Conservation (phyloP, 768 basidiomycete genomes). For the Lactifluus pinguis region DNA sequence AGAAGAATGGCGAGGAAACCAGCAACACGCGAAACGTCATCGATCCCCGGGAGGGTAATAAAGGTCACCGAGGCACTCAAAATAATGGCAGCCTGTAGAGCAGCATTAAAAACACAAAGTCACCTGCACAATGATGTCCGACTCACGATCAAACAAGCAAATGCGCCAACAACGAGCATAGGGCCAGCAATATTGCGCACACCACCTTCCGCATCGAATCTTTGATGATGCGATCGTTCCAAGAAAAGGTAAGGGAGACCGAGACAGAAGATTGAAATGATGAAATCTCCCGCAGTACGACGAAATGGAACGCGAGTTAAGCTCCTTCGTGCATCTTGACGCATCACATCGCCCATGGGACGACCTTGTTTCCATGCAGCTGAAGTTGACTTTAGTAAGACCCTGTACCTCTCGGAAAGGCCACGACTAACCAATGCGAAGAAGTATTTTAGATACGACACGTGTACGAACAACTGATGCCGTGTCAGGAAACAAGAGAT, state of each 20-base stretch:
- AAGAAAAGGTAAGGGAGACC: slow-evolving; percentile 75
- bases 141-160: slow-evolving; percentile 29
- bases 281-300: slow-evolving; percentile 46
- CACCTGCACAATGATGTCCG: neutral
- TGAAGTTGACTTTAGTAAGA: neutral
- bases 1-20: slow-evolving; percentile 62
- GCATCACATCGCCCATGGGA: slow-evolving; percentile 10
- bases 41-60: slow-evolving; percentile 68
- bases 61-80: slow-evolving; percentile 77
- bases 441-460: slow-evolving; percentile 17
- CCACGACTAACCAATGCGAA: slow-evolving; percentile 15
- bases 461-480: slow-evolving; percentile 16
- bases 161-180: slow-evolving; percentile 55
- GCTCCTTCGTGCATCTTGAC: slow-evolving; percentile 1
- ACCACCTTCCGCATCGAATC: slow-evolving; percentile 56
- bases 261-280: slow-evolving; percentile 57
- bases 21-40: slow-evolving; percentile 50
- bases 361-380: slow-evolving; percentile 17
- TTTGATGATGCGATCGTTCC: slow-evolving; percentile 39
- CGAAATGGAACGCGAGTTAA: slow-evolving; percentile 31
- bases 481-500: neutral
- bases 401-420: neutral
- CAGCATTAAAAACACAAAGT: neutral
- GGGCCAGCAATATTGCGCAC: slow-evolving; percentile 38
- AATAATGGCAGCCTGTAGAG: slow-evolving; percentile 61